Conservation (phyloP, 2,329 filamentous ascomycete genomes). For the Colletotrichum navitas region DNA sequence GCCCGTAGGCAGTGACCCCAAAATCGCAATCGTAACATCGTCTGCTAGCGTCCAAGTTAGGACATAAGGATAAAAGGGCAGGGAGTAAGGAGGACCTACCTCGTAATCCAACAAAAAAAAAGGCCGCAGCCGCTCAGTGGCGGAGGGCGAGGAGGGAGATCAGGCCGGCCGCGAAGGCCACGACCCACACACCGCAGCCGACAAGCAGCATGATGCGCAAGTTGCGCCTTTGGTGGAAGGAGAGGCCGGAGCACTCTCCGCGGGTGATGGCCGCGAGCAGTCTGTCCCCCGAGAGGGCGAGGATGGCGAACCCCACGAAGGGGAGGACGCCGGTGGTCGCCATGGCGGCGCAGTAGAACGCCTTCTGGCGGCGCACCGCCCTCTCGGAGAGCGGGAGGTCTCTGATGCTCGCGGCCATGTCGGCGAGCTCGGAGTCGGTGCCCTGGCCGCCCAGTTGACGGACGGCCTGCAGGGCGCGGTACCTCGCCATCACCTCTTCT, state of each 20-base stretch:
- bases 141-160: constrained; percentile 24
- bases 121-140: not conserved
- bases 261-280: constrained; percentile 21
- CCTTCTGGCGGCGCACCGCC: constrained; percentile 26
- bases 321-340: constrained; percentile 15
- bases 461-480: constrained; percentile 19
- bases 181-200: constrained; percentile 32
- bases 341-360: constrained; percentile 28
- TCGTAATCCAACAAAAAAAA: constrained; percentile 21
- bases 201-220: constrained; percentile 32
- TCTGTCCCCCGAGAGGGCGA: constrained; percentile 11
- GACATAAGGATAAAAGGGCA: not conserved
- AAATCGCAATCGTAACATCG: not conserved
- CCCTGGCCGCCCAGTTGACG: constrained; percentile 27
- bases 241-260: constrained; percentile 39
- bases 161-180: constrained; percentile 8
- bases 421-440: constrained; percentile 38
- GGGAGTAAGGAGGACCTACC: not conserved
- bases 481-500: constrained; percentile 12
- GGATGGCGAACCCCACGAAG: constrained; percentile 23
- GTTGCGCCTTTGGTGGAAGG: constrained; percentile 29
- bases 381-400: constrained; percentile 15
- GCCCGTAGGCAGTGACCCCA: constrained; percentile 37
- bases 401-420: constrained; percentile 27
- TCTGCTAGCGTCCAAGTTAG: not conserved